Percentiles rank a stretch among this genome's conserved stretches.
Conservation (phyloP, 495 filamentous ascomycete species). For the Rusavskia elegans region DNA sequence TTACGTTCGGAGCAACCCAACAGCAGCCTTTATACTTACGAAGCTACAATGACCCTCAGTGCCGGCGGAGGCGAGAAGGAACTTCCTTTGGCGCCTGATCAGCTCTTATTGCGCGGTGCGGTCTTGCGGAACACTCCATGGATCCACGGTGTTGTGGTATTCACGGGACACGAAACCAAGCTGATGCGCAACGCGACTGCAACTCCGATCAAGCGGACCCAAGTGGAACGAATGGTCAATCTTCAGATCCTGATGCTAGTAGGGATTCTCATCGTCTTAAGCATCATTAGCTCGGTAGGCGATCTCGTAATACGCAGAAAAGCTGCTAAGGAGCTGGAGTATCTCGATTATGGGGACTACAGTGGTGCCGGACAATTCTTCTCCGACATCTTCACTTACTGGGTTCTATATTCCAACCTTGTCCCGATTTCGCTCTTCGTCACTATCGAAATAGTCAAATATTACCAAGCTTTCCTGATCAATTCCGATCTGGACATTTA, state of each 20-base stretch:
- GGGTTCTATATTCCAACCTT: slow-evolving; percentile 95
- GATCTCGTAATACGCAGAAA: slow-evolving; percentile 66
- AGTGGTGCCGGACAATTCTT: slow-evolving; percentile 68
- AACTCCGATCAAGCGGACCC: slow-evolving; percentile 91
- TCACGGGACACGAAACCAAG: slow-evolving; percentile 97
- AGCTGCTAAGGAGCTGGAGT: slow-evolving; percentile 40
- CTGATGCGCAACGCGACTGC: slow-evolving; percentile 98
- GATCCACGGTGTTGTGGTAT: slow-evolving; percentile 93
- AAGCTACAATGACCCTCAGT: slow-evolving; percentile 87
- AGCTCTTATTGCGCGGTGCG: slow-evolving; percentile 80
- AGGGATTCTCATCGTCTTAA: slow-evolving; percentile 65
- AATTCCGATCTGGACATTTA: slow-evolving; percentile 97
- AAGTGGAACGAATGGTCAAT: slow-evolving; percentile 86
- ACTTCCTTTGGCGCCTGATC: slow-evolving; percentile 62
- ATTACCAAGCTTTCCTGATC: slow-evolving; percentile 91
- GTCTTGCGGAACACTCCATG: slow-evolving; percentile 94
- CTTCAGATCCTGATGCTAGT: slow-evolving; percentile 83
- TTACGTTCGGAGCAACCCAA: slow-evolving; percentile 94
- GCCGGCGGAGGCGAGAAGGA: slow-evolving; percentile 94
- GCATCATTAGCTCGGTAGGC: slow-evolving; percentile 77
- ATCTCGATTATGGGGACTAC: slow-evolving; percentile 47
- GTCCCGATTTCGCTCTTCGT: slow-evolving; percentile 97
- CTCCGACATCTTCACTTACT: slow-evolving; percentile 92
- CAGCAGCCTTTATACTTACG: slow-evolving; percentile 96
- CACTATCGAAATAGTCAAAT: slow-evolving; percentile 95